phyloP scores from a whole-genome alignment of 2,329 filamentous ascomycete species.

The Fusarium camptoceras region DNA sequence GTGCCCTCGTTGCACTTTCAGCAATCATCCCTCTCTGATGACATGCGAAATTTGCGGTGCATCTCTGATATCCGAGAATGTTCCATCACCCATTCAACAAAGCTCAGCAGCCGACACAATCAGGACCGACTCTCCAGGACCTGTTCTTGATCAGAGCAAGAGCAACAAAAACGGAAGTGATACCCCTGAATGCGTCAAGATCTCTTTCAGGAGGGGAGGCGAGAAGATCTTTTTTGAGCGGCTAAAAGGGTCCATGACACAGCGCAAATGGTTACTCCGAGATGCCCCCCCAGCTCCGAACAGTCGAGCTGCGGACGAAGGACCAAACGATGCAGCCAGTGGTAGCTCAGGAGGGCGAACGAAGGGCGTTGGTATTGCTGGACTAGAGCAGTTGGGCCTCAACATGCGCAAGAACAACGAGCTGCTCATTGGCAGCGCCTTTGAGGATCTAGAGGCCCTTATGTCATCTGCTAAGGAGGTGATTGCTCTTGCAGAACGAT shows the following conservation, averaged over 20 bases:
- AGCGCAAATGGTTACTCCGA: conserved; percentile 94
- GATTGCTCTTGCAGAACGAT: conserved; percentile 89
- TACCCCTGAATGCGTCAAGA: conserved; percentile 80
- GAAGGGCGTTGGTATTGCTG: conserved; percentile 88
- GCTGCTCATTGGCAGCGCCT: conserved; percentile 89
- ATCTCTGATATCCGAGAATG: conserved; percentile 70
- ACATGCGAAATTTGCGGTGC: conserved; percentile 93
- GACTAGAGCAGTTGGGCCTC: conserved; percentile 85
- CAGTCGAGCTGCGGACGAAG: conserved; percentile 54
- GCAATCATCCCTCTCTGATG: conserved; percentile 87
- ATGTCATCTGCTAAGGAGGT: conserved; percentile 99
- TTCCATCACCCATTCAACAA: conserved; percentile 51
- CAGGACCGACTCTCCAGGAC: conserved; percentile 82
- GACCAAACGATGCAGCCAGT: conserved; percentile 45
- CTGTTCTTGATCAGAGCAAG: conserved; percentile 63
- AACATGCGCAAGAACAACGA: conserved; percentile 94
- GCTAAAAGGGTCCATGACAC: conserved; percentile 86
- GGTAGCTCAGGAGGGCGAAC: conserved; percentile 50
- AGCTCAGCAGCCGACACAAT: conserved; percentile 51
- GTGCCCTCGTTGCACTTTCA: conserved; percentile 92
- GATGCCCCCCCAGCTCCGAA: conserved; percentile 88
- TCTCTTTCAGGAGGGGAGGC: conserved; percentile 91
- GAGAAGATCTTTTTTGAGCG: conserved; percentile 92
- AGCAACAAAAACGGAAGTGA: conserved; percentile 58
- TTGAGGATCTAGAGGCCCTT: conserved; percentile 94